phyloP scores from a whole-genome alignment of 352 stramenopile genomes.

The Phytopythium sindhum region DNA sequence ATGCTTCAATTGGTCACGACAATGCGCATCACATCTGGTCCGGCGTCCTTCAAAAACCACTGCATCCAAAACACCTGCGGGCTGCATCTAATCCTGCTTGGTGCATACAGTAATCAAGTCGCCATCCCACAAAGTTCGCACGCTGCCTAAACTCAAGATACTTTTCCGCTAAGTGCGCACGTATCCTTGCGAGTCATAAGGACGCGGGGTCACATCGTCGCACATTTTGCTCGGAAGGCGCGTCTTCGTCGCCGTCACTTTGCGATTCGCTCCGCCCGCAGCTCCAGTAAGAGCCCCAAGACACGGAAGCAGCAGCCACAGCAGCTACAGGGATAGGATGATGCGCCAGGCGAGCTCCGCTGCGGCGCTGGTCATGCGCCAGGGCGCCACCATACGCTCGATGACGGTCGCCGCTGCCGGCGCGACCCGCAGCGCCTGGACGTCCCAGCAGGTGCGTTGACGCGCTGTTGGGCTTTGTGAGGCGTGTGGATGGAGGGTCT shows the following conservation, averaged over 20 bases:
- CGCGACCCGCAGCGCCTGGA: conserved; percentile 29
- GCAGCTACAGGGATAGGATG: not conserved
- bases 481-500: not conserved
- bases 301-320: not conserved
- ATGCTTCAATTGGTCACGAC: too few relatives aligned
- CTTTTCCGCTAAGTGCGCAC: not conserved
- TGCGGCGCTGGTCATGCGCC: not conserved
- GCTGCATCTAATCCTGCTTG: not conserved
- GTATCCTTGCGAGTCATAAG: not conserved
- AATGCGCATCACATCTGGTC: too few relatives aligned
- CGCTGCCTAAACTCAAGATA: not conserved
- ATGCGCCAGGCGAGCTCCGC: not conserved
- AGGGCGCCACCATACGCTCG: not conserved
- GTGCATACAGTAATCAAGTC: not conserved
- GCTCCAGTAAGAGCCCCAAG: too few relatives aligned
- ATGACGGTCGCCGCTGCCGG: not conserved
- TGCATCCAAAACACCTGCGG: too few relatives aligned
- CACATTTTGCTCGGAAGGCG: not conserved
- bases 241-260: not conserved
- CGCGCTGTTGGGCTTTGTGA: not conserved
- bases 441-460: conserved; percentile 33
- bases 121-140: not conserved
- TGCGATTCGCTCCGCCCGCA: not conserved
- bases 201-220: not conserved
- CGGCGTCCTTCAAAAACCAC: too few relatives aligned